Base-by-base conservation (phyloP, 345 rosid species). In the Pistacia integerrima region DNA sequence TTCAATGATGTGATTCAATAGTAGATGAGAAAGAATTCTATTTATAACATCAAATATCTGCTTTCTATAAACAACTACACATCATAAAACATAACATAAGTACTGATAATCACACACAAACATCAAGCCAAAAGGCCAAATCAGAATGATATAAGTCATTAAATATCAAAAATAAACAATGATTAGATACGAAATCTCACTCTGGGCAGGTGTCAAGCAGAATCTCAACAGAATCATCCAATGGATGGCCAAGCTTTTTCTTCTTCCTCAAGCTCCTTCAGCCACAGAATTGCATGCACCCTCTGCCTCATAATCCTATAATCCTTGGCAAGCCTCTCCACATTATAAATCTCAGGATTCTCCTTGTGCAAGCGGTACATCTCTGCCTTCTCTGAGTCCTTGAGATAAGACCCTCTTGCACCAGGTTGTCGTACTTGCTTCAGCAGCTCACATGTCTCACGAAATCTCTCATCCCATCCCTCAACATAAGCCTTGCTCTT, bases 301-400 rank as follows among this genome's bases (percentile, higher is more conserved):
- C 98, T 88, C 85, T 96, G 99, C 80, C 98, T 90, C 98, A 96
- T 91, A 46, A 96, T 86, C 88, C 97, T 91, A 69, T 85, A 96
- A 81, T 96, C 98, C 79, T 92, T 96, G 11, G 99, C 95, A 79
- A 93, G 91, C 83, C 78, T 90, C 84, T 90, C 93, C 73, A 93
- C 77, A 0, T 97, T 92, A 81, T 96, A 89, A 1, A 88, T 90
- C 80, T 89, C 98, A 1, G 97, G 98, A 77, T 92, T 86, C 83
- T 93, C 83, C 82, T 93, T 92, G 75, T 92, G 97, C 83, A 92
- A 83, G 35, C 91, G 88, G 20, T 96, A 96, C 94, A 96, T 96
- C 89, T 93, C 97, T n/a, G 93, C 87, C 88, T 96, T 96, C 82
- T 93, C 97, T 0, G 97, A 90, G 73, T 96, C 97, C 82, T 92